These are phyloP conservation scores for Hamamelis virginiana DNA, from an alignment of 164 flowering plant species.

Conservation along the genomic window DNA sequence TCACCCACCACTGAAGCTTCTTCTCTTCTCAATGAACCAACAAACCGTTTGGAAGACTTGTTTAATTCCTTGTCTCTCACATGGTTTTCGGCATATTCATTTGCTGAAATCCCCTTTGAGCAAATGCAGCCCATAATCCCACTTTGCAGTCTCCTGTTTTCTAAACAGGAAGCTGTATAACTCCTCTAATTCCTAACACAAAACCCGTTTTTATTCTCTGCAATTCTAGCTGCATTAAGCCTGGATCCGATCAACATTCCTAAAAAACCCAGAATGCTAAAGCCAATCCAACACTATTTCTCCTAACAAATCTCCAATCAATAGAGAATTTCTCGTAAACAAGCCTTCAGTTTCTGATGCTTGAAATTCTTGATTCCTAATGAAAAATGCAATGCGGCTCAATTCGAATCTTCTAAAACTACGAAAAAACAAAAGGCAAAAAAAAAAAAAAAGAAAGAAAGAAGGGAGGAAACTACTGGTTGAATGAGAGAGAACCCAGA, in stretches of 20 bases:
- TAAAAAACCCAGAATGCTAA: neutral
- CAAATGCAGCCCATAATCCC: constrained; percentile 53
- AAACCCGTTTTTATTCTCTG: constrained; percentile 1
- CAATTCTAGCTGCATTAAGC: constrained; percentile 13
- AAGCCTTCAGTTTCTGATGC: neutral
- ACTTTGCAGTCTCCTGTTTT: constrained; percentile 13
- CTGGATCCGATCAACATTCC: constrained; percentile 9
- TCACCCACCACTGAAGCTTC: constrained; percentile 27
- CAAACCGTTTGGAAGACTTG: constrained; percentile 18
- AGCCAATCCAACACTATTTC: neutral
- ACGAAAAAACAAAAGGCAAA: neutral
- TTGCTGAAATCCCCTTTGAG: constrained; percentile 36
- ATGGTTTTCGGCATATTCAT: constrained; percentile 16
- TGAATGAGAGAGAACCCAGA: constrained; percentile 5
- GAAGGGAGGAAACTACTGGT: neutral
- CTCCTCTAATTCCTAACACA: neutral
- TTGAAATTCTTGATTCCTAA: neutral
- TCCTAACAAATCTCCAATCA: no score
- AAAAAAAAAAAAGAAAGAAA: neutral
- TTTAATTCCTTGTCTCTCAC: constrained; percentile 19
- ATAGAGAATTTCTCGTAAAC: neutral
- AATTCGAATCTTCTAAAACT: neutral
- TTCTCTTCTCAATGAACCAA: constrained; percentile 23
- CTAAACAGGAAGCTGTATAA: constrained; percentile 4
- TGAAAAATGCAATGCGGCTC: neutral